Evolutionary conservation across 805 yeast species (phyloP), one percentile per base, ranked within the genome.

Genomic region (Candida boleticola): DNA sequence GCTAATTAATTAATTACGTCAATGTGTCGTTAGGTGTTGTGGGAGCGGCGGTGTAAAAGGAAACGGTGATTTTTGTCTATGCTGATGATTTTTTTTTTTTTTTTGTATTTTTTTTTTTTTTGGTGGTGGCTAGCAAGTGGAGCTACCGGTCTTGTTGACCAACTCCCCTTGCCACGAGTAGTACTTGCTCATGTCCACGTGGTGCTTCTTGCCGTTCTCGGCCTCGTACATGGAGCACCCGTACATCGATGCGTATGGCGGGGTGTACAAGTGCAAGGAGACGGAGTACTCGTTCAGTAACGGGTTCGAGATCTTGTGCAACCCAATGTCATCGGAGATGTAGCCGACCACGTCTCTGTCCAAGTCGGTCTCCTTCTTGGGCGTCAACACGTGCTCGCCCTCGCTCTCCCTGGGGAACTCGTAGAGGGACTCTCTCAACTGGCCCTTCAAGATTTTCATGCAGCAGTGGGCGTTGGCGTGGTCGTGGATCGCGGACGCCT

Each of bases 391-490:
- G 2, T 54, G 51, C 5, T 47, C 48, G 17, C 59, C 61, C 40
- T 60, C 66, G 2, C 53, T 51, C 5, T 47, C 48, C 20, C 16
- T 31, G 2, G 85, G 85, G 44, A 69, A 58, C 27, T 73, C 77
- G 51, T 77, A 83, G 17, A 81, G 62, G 6, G 76, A 71, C 60
- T 84, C 92, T 10, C 63, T 62, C 37, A 84, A 66, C 23, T 63
- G 58, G 5, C 90, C 90, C 50, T 74, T 67, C 46, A 84, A 65
- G 35, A 84, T 68, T 59, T 83, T 83, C 80, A 84, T 83, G 46
- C 83, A 73, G 61, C 92, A 84, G 61, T 84, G 89, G 10, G 89
- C 88, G 41, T 76, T 71, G 17, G 89, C 86, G 52, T 84, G 92
- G 59, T 83, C 88, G 57, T 84, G 92, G 46, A 84, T 79, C 38